Evolutionary conservation across 1,284 basidiomycete genomes (phyloP), one percentile per base, ranked within the genome.

Genomic region (Ceratobasidium sp.): DNA sequence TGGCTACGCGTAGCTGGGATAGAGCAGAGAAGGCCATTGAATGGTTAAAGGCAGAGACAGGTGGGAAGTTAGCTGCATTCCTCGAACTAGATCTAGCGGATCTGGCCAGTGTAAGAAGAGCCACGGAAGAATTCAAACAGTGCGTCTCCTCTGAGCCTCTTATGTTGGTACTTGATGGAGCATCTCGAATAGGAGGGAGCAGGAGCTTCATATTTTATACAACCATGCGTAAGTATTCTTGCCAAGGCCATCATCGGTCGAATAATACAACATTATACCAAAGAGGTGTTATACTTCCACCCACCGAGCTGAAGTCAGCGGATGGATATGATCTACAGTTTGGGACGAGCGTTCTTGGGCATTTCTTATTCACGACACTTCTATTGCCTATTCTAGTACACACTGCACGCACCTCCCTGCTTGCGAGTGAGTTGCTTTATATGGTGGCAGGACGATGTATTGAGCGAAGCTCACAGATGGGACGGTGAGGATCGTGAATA

Each of bases 171-270:
- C 27, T 27, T n/a, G 34, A 4, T 49, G 17, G 43, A 5, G 6
- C 15, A 32, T 15, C 10, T 47, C 2, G 29, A 15, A 12, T 38
- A 84, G 79, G 70, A 82, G 83, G 71, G 86, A 86, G 72, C 75
- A 69, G 0, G 76, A 80, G 54, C 76, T 87, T 13, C 80, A 86
- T 72, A 77, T 84, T 12, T 77, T 87, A 6, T 83, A 82, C 72
- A 85, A 86, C 74, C 85, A 85, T 68, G 84, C n/a, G n/a, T n/a
- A n/a, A n/a, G n/a, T n/a, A n/a, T n/a, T n/a, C 80, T 82, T 85
- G 57, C 64, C 80, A 74, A 54, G 10, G 49, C 22, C n/a, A n/a
- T n/a, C n/a, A n/a, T n/a, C n/a, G n/a, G n/a, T 34, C 20, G 15
- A 40, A 60, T 20, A 22, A 50, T 79, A 77, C 42, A 87, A n/a